phyloP scores from a whole-genome alignment of 208 protist species.

The Trypanosoma congolense region DNA sequence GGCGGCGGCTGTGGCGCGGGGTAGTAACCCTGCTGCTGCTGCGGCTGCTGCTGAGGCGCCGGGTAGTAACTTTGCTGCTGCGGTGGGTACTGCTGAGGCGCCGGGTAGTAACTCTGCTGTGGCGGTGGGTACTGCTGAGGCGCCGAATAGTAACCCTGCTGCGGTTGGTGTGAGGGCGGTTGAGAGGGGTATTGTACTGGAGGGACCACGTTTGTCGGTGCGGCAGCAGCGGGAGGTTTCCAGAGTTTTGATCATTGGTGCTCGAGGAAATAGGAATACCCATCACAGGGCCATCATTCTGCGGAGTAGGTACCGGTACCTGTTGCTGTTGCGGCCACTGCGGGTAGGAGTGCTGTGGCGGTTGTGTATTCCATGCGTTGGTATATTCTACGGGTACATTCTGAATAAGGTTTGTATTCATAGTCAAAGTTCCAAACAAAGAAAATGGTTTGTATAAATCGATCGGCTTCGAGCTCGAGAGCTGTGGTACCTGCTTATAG shows the following conservation, averaged over 20 bases:
- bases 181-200: no score
- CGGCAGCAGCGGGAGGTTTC: no score
- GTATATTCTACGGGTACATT: conserved; percentile 11
- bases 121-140: conserved; percentile 5
- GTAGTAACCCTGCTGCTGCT: conserved; percentile 3
- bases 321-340: conserved; percentile 11
- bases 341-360: conserved; percentile 11
- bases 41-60: conserved; percentile 3
- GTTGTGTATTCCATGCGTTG: background rate
- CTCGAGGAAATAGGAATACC: conserved; percentile 5
- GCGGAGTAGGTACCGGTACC: background rate
- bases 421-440: conserved; percentile 74
- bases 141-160: conserved; percentile 2
- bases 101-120: conserved; percentile 3
- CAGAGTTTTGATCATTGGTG: background rate
- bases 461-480: conserved; percentile 86
- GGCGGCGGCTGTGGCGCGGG: background rate
- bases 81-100: conserved; percentile 1
- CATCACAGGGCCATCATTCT: background rate
- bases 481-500: conserved; percentile 83
- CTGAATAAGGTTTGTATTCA: conserved; percentile 53
- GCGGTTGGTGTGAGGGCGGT: background rate
- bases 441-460: conserved; percentile 88
- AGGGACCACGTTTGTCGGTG: conserved; percentile 8
- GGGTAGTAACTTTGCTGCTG: conserved; percentile 9